Base-by-base conservation (phyloP, 2,329 filamentous ascomycete genomes). In the Apiospora marii region DNA sequence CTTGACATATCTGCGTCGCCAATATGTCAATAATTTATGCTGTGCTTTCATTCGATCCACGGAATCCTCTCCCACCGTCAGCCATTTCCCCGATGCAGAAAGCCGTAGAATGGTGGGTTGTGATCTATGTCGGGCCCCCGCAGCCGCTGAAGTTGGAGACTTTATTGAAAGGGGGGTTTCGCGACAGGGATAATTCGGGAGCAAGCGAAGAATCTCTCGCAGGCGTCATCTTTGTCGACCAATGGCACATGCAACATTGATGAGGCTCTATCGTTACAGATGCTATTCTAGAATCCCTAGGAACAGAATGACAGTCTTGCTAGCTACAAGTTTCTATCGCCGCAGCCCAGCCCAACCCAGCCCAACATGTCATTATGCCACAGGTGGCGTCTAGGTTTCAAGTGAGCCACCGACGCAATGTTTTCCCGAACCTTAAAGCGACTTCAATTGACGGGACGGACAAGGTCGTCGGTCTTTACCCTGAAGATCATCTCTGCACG, bases 391-490 rank as follows among this genome's bases (percentile, higher is more conserved):
- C 19, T 64, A 8, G 34, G 22, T 64, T 64, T 13, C 58, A 8
- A 12, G 10, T 14, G 19, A 64, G 58, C 34, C 58, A 41, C 58
- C 58, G 34, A 64, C 19, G 19, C 3, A 64, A 14, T 41, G 34
- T 41, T 24, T 41, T 64, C 58, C 58, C 58, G 19, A 64, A 64
- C 58, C 58, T 64, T 64, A 64, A 64, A 64, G 34, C 58, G 34
- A 64, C 58, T 64, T 64, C 34, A 64, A n/a, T 64, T n/a, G 22
- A 41, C 53, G 19, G 53, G 13, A 34, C 14, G 16, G 16, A 3
- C 4, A 16, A 61, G 16, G 16, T 48, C 16, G 44, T 7, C 46
- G 46, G 22, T 49, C 22, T 48, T 19, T 22, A 48, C 6, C 2
- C 19, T 19, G 27, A 37, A 13, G 16, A 10, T 34, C 51, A 22